Percentiles rank a stretch among this genome's conserved stretches.
phyloP scores from a whole-genome alignment of 2,329 filamentous ascomycete genomes.

The Beauveria australis region DNA sequence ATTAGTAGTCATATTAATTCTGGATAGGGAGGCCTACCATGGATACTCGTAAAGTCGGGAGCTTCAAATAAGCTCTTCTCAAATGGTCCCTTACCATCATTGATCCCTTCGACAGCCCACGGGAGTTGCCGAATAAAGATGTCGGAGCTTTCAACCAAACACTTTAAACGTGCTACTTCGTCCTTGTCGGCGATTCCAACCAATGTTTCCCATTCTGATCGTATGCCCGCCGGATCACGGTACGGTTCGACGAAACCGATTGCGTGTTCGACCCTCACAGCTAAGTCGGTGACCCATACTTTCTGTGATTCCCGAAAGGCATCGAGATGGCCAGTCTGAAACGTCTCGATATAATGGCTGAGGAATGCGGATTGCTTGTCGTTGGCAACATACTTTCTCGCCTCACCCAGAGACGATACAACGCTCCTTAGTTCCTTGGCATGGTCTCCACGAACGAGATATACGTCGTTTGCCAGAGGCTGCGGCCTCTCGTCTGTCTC shows the following conservation, averaged over 20 bases:
- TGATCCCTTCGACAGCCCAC: slow-evolving; percentile 40
- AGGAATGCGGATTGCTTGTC: slow-evolving; percentile 44
- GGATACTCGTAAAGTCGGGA: slow-evolving; percentile 64
- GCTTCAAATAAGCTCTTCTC: slow-evolving; percentile 64
- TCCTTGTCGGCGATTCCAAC: slow-evolving; percentile 56
- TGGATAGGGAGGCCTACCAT: slow-evolving; percentile 37
- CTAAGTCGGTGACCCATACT: slow-evolving; percentile 50
- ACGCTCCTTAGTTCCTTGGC: slow-evolving; percentile 39
- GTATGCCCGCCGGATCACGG: slow-evolving; percentile 49
- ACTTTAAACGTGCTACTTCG: slow-evolving; percentile 49
- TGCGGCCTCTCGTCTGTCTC: slow-evolving; percentile 10
- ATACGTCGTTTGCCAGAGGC: neutral
- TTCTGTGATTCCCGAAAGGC: slow-evolving; percentile 46
- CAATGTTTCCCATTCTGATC: slow-evolving; percentile 52
- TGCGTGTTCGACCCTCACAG: slow-evolving; percentile 47
- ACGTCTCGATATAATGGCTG: slow-evolving; percentile 42
- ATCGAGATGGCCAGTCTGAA: slow-evolving; percentile 45
- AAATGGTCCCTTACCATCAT: slow-evolving; percentile 42
- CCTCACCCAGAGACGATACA: slow-evolving; percentile 36
- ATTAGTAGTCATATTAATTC: neutral
- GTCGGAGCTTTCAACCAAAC: slow-evolving; percentile 54
- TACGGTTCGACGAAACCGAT: slow-evolving; percentile 56
- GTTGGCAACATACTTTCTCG: slow-evolving; percentile 40
- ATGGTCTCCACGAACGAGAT: slow-evolving; percentile 46
- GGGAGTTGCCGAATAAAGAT: slow-evolving; percentile 59